These are phyloP conservation scores for Austroboletus novae-zelandiae DNA, from an alignment of 1,284 basidiomycete genomes.

Conservation along the genomic window DNA sequence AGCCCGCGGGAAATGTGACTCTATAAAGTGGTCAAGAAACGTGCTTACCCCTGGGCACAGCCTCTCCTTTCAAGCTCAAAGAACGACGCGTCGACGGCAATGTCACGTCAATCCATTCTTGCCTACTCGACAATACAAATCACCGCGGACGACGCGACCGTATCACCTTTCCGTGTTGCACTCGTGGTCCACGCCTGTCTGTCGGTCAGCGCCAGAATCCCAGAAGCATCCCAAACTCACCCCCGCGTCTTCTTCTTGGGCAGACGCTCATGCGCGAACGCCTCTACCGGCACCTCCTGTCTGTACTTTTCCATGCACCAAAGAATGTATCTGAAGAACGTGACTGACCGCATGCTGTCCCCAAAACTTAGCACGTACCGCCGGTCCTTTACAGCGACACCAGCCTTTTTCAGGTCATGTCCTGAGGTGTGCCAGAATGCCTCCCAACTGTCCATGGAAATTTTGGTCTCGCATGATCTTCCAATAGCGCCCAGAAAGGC, in stretches of 20 bases:
- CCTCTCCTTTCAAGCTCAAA: conserved; percentile 19
- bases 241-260: conserved; percentile 74
- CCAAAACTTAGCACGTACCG: conserved; percentile 38
- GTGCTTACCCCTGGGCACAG: conserved; percentile 21
- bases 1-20: conserved; percentile 31
- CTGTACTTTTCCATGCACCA: conserved; percentile 83
- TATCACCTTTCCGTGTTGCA: conserved; percentile 74
- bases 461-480: conserved; percentile 59
- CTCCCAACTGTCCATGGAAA: conserved; percentile 60
- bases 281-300: conserved; percentile 48
- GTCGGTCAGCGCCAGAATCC: background rate
- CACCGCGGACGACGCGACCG: conserved; percentile 52
- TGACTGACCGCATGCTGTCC: conserved; percentile 3
- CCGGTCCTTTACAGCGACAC: conserved; percentile 63
- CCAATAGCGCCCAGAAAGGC: conserved; percentile 76
- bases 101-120: conserved; percentile 10
- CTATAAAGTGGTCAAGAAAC: conserved; percentile 20
- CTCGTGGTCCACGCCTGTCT: conserved; percentile 56
- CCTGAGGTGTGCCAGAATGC: conserved; percentile 65
- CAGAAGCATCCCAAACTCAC: conserved; percentile 40
- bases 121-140: conserved; percentile 11
- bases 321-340: conserved; percentile 60
- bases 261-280: conserved; percentile 62
- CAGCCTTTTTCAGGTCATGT: conserved; percentile 58
- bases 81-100: background rate